A percentile compares a stretch with the other conserved stretches of the same genome.
These are phyloP conservation scores for Prunus davidiana DNA, from an alignment of 306 rosid species.

Conservation along the genomic window DNA sequence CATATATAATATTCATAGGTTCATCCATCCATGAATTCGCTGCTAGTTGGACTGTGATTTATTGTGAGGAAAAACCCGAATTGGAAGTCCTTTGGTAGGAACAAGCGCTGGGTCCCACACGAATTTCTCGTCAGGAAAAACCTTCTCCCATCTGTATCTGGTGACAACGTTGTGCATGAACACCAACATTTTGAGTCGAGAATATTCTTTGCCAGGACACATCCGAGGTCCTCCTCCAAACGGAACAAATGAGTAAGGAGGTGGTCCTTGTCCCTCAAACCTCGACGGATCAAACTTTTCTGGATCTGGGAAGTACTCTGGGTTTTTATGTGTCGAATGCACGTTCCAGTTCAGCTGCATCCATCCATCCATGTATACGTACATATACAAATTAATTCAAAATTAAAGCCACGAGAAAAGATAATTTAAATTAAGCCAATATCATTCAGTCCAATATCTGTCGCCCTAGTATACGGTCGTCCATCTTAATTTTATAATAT, in stretches of 20 bases:
- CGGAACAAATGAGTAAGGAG: conserved; percentile 20
- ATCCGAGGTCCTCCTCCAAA: conserved; percentile 28
- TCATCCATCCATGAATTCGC: too few relatives aligned
- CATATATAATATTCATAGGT: too few relatives aligned
- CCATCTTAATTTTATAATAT: too few relatives aligned
- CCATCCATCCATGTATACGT: neutral
- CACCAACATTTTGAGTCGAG: neutral
- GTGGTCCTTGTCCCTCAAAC: conserved; percentile 23
- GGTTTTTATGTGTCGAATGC: conserved; percentile 7
- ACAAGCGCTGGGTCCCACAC: neutral
- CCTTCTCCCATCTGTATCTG: conserved; percentile 14
- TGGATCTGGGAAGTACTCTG: conserved; percentile 20
- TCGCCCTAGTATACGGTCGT: too few relatives aligned
- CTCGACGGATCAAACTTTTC: conserved; percentile 22
- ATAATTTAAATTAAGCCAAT: too few relatives aligned
- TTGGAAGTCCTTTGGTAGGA: conserved; percentile 6
- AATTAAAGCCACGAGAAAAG: neutral
- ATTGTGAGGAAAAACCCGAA: neutral
- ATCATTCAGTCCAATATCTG: too few relatives aligned
- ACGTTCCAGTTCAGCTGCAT: conserved; percentile 20
- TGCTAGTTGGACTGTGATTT: too few relatives aligned
- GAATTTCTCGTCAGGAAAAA: neutral
- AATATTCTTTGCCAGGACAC: conserved; percentile 25
- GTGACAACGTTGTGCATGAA: conserved; percentile 26
- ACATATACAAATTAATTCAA: neutral